Evolutionary conservation across 2,329 filamentous ascomycete species (phyloP).

Genomic region (Verruconis gallopava): DNA sequence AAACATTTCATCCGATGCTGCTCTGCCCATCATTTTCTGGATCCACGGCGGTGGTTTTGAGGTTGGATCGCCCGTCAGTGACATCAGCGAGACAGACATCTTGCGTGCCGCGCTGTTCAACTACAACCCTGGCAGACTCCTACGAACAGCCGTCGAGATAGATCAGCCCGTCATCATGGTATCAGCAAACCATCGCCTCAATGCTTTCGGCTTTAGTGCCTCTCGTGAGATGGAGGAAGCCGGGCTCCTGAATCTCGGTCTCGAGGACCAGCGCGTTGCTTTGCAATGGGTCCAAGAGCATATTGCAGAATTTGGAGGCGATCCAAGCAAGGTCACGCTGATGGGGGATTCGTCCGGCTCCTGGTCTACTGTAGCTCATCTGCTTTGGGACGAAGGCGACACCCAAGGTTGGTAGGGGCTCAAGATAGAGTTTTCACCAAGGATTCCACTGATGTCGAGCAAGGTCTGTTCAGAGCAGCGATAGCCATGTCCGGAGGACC

Average conservation of each 20-base stretch:
- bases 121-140: conserved; percentile 24
- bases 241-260: conserved; percentile 56
- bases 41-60: conserved; percentile 33
- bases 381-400: conserved; percentile 60
- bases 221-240: conserved; percentile 55
- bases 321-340: conserved; percentile 61
- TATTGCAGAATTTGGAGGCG: conserved; percentile 64
- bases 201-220: conserved; percentile 60
- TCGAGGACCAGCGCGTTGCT: conserved; percentile 59
- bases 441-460: too few relatives aligned
- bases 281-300: conserved; percentile 69
- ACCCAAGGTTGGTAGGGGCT: too few relatives aligned
- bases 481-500: too few relatives aligned
- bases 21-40: conserved; percentile 36
- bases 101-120: conserved; percentile 29
- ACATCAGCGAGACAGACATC: conserved; percentile 45
- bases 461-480: too few relatives aligned
- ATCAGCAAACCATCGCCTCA: conserved; percentile 64
- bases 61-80: conserved; percentile 32
- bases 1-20: conserved; percentile 22
- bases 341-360: conserved; percentile 50
- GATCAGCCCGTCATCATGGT: conserved; percentile 61
- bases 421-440: too few relatives aligned
- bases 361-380: conserved; percentile 66
- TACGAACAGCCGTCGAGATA: conserved; percentile 29